Conservation (phyloP, 2,329 filamentous ascomycete species). For the Capronia epimyces region DNA sequence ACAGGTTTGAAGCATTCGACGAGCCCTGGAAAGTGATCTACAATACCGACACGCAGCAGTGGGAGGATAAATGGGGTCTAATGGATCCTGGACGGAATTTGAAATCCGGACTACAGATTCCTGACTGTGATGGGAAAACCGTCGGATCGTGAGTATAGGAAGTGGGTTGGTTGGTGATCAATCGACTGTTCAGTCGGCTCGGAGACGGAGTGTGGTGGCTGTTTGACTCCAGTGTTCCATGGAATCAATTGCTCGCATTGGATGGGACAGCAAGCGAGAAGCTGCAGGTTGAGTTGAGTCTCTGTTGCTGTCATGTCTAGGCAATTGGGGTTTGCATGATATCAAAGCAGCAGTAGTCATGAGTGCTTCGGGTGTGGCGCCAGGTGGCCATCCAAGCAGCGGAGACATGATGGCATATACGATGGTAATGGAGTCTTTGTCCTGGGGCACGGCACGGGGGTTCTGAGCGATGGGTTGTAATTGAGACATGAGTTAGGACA, state of each 20-base stretch:
- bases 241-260: neutral
- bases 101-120: slow-evolving; percentile 78
- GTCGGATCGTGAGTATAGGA: slow-evolving; percentile 34
- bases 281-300: neutral
- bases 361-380: no score
- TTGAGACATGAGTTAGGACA: no score
- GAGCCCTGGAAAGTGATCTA: slow-evolving; percentile 87
- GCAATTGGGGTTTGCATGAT: neutral
- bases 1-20: slow-evolving; percentile 85
- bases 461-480: no score
- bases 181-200: neutral
- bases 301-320: neutral
- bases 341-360: no score
- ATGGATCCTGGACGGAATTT: slow-evolving; percentile 80
- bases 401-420: no score
- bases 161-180: neutral
- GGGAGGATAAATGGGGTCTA: slow-evolving; percentile 95
- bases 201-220: neutral
- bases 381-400: no score
- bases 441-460: no score
- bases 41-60: slow-evolving; percentile 63
- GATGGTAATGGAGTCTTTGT: no score
- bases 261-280: neutral
- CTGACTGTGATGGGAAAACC: slow-evolving; percentile 74
- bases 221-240: neutral